Conservation (phyloP, 2,329 filamentous ascomycete genomes). For the Neonectria hederae region DNA sequence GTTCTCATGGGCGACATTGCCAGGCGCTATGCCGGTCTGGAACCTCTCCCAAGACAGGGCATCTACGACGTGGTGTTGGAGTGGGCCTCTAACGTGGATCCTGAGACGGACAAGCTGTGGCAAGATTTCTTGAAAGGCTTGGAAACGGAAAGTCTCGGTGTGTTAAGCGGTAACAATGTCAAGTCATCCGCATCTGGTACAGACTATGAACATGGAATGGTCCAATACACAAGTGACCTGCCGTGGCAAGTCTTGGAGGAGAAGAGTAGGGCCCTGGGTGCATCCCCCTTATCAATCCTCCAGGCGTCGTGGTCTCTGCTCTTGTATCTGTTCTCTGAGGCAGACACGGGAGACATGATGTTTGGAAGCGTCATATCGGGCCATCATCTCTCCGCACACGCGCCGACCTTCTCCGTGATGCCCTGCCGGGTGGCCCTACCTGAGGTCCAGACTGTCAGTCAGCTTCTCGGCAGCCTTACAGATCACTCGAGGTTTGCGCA, state of each 20-base stretch:
- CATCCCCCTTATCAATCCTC: constrained; percentile 45
- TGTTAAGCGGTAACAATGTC: constrained; percentile 34
- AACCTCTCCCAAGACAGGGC: constrained; percentile 18
- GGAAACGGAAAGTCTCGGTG: constrained; percentile 35
- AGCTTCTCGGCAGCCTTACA: constrained; percentile 30
- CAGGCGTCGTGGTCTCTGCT: constrained; percentile 50
- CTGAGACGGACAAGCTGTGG: constrained; percentile 18
- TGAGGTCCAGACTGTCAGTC: constrained; percentile 17
- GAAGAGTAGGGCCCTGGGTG: constrained; percentile 33
- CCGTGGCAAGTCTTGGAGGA: constrained; percentile 22
- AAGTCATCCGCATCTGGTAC: neutral
- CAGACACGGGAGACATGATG: constrained; percentile 45
- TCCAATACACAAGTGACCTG: constrained; percentile 24
- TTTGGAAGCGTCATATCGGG: constrained; percentile 49
- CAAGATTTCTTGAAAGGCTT: constrained; percentile 27
- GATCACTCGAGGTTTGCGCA: constrained; percentile 17
- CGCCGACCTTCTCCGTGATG: constrained; percentile 48
- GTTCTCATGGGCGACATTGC: constrained; percentile 46
- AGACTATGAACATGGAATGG: constrained; percentile 12
- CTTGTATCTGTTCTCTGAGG: constrained; percentile 45
- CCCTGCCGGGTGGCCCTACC: constrained; percentile 44
- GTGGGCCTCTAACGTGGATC: constrained; percentile 21
- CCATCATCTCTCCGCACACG: constrained; percentile 41
- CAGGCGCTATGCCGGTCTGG: constrained; percentile 21
- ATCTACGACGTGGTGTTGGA: constrained; percentile 28